A percentile compares a stretch with the other conserved stretches of the same genome.
Conservation (phyloP, 2,329 filamentous ascomycete species). For the Plectosphaerella sp. region DNA sequence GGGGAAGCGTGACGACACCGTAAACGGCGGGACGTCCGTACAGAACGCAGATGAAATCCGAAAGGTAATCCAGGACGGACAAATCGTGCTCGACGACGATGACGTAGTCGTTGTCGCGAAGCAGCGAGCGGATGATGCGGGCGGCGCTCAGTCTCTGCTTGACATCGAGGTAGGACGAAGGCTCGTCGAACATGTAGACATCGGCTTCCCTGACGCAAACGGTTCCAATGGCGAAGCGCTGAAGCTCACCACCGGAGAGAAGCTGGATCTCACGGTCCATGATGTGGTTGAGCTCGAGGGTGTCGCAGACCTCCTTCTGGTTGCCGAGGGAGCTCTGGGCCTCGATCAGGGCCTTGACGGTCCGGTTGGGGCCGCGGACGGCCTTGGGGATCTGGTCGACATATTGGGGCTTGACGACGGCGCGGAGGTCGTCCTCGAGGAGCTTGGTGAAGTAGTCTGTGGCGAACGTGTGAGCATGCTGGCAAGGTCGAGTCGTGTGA, state of each 20-base stretch:
- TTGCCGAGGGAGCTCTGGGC: conserved; percentile 74
- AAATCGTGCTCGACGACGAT: conserved; percentile 99
- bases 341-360: conserved; percentile 74
- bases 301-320: conserved; percentile 74
- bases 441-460: conserved; percentile 96
- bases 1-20: conserved; percentile 92
- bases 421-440: conserved; percentile 93
- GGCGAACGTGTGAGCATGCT: background rate
- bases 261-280: conserved; percentile 85
- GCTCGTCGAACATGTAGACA: conserved; percentile 99
- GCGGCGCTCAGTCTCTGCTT: conserved; percentile 96
- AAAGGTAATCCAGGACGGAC: conserved; percentile 96
- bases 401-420: conserved; percentile 98
- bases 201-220: conserved; percentile 95
- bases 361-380: conserved; percentile 75
- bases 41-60: conserved; percentile 95
- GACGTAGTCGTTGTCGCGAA: conserved; percentile 87
- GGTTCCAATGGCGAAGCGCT: conserved; percentile 94
- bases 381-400: conserved; percentile 97
- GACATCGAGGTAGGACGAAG: conserved; percentile 97
- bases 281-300: conserved; percentile 83
- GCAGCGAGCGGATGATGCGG: conserved; percentile 84
- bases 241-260: conserved; percentile 94
- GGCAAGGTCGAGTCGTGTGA: conserved; percentile 7
- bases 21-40: conserved; percentile 96